These are phyloP conservation scores for Porphyrellus cyaneotinctus DNA, from an alignment of 768 basidiomycete species.

Conservation along the genomic window DNA sequence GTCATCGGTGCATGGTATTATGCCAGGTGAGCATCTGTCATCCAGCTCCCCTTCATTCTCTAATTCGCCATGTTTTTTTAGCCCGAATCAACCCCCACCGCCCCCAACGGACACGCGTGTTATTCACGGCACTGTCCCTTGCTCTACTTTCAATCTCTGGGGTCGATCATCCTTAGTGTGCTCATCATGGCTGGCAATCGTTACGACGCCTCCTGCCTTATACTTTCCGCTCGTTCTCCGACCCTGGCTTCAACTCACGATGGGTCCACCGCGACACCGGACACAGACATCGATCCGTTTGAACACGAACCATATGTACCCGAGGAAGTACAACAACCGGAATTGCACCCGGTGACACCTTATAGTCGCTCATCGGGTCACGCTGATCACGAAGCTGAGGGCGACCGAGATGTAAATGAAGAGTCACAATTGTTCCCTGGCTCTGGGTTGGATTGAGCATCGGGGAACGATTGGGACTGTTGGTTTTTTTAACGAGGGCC, in stretches of 20 bases:
- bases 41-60: background rate
- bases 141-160: constrained; percentile 78
- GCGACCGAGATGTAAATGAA: constrained; percentile 24
- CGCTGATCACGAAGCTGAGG: constrained; percentile 20
- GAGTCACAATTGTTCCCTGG: constrained; percentile 41
- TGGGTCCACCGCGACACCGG: constrained; percentile 22
- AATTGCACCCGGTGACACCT: constrained; percentile 19
- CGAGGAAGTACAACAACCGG: constrained; percentile 17
- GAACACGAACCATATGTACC: constrained; percentile 27
- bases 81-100: constrained; percentile 32
- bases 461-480: too few species aligned
- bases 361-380: constrained; percentile 23
- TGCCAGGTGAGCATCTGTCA: constrained; percentile 41
- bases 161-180: constrained; percentile 72
- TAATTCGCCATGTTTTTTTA: constrained; percentile 11
- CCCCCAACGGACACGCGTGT: constrained; percentile 59
- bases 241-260: constrained; percentile 39
- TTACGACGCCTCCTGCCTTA: constrained; percentile 54
- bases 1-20: constrained; percentile 95
- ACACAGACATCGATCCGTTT: constrained; percentile 33
- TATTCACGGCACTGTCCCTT: constrained; percentile 71
- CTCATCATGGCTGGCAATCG: constrained; percentile 73
- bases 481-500: background rate
- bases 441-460: constrained; percentile 37
- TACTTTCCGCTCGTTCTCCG: constrained; percentile 45